phyloP scores from a whole-genome alignment of 768 basidiomycete genomes.

The Tremella mesenterica region DNA sequence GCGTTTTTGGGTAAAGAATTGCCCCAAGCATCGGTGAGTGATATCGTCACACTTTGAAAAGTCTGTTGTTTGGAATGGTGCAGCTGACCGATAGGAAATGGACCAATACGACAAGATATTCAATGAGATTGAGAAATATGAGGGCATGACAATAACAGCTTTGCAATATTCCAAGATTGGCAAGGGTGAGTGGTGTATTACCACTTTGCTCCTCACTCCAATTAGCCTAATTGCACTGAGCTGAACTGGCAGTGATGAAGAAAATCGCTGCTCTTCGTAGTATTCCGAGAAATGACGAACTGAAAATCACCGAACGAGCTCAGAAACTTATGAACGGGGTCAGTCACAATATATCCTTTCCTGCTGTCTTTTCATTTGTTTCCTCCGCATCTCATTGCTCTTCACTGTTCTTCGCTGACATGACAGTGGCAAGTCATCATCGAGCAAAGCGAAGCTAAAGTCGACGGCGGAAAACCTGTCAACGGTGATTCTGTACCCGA shows the following conservation, averaged over 20 bases:
- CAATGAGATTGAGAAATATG: conserved; percentile 65
- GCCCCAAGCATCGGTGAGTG: conserved; percentile 54
- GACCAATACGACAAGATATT: conserved; percentile 62
- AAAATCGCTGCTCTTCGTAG: conserved; percentile 59
- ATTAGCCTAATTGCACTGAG: neutral
- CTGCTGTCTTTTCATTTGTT: neutral
- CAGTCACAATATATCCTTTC: neutral
- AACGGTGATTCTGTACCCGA: conserved; percentile 3
- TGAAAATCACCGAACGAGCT: conserved; percentile 64
- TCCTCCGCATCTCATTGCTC: too few relatives aligned
- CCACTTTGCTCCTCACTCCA: neutral
- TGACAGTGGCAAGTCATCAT: conserved; percentile 30
- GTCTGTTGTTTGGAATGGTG: neutral
- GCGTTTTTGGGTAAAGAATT: conserved; percentile 58
- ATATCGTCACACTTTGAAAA: too few relatives aligned
- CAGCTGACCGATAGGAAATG: conserved; percentile 62
- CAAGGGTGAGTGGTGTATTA: conserved; percentile 29
- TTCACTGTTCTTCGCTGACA: neutral
- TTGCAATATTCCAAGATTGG: conserved; percentile 60
- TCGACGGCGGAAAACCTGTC: neutral
- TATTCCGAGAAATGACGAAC: conserved; percentile 59
- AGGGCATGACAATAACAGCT: conserved; percentile 68
- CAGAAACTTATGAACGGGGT: conserved; percentile 58
- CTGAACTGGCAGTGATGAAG: conserved; percentile 60
- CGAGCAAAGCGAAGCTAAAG: conserved; percentile 7